Conservation (phyloP, 2,329 filamentous ascomycete genomes). For the Zasmidium angulare region DNA sequence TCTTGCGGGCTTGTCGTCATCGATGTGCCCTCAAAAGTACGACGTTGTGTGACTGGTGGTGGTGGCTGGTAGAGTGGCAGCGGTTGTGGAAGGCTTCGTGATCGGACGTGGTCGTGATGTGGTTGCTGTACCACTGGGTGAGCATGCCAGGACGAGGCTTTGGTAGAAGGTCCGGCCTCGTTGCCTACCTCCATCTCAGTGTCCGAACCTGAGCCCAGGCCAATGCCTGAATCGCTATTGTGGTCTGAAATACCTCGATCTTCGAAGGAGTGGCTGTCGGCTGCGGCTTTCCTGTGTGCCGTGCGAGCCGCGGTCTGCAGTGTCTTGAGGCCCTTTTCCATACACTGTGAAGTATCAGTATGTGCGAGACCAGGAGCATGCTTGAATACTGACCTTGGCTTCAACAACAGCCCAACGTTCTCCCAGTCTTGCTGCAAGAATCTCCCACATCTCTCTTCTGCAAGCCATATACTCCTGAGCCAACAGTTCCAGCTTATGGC, state of each 20-base stretch:
- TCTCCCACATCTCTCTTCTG: slow-evolving; percentile 78
- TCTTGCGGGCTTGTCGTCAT: slow-evolving; percentile 21
- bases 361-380: slow-evolving; percentile 36
- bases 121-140: slow-evolving; percentile 17
- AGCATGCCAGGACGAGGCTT: slow-evolving; percentile 29
- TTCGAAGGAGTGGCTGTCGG: slow-evolving; percentile 40
- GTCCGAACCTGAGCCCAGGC: slow-evolving; percentile 52
- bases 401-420: slow-evolving; percentile 69
- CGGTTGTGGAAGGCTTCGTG: slow-evolving; percentile 34
- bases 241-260: slow-evolving; percentile 44
- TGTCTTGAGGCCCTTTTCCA: slow-evolving; percentile 81
- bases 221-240: slow-evolving; percentile 70
- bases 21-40: slow-evolving; percentile 16
- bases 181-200: slow-evolving; percentile 41
- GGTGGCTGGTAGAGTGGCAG: slow-evolving; percentile 38
- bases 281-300: slow-evolving; percentile 60
- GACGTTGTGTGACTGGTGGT: slow-evolving; percentile 22
- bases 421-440: slow-evolving; percentile 62
- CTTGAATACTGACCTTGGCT: slow-evolving; percentile 66
- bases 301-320: slow-evolving; percentile 69
- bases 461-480: slow-evolving; percentile 77
- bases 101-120: slow-evolving; percentile 28
- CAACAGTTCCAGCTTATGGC: slow-evolving; percentile 69
- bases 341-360: slow-evolving; percentile 58
- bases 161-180: slow-evolving; percentile 19